Evolutionary conservation across 2,329 filamentous ascomycete genomes (phyloP).

Genomic region (Sporothrix pallida): DNA sequence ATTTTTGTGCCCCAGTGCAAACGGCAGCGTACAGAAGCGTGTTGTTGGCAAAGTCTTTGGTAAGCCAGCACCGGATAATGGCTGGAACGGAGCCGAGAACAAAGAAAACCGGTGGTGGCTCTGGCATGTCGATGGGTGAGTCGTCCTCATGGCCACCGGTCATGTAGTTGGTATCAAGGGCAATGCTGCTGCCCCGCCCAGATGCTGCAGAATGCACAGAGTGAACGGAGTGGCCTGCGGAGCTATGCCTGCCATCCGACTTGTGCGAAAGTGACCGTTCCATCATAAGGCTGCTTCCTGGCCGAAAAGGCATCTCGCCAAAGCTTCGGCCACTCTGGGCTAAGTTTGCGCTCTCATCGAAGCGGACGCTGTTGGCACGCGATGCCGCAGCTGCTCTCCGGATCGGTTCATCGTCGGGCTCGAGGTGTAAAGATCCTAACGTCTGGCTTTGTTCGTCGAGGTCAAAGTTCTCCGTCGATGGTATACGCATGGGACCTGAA

Average conservation of each 20-base stretch:
- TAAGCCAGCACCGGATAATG: constrained; percentile 95
- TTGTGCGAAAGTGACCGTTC: constrained; percentile 93
- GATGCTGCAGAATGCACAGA: constrained; percentile 74
- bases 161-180: constrained; percentile 74
- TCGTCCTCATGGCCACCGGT: constrained; percentile 67
- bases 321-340: constrained; percentile 80
- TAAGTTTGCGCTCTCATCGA: constrained; percentile 92
- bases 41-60: constrained; percentile 85
- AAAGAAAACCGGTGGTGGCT: constrained; percentile 82
- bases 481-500: constrained; percentile 77
- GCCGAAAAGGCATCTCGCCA: constrained; percentile 79
- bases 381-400: constrained; percentile 80
- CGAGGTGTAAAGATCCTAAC: constrained; percentile 80
- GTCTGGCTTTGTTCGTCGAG: constrained; percentile 87
- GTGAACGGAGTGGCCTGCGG: constrained; percentile 77
- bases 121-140: constrained; percentile 73
- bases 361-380: constrained; percentile 93
- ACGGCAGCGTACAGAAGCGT: constrained; percentile 89
- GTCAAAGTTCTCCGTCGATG: constrained; percentile 83
- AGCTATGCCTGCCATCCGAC: constrained; percentile 93
- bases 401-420: constrained; percentile 84
- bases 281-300: constrained; percentile 83
- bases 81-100: constrained; percentile 87
- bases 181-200: constrained; percentile 85
- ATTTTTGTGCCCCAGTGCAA: constrained; percentile 89